These are phyloP conservation scores for Henckelia pumila DNA, from an alignment of 257 asterid species.

Conservation along the genomic window DNA sequence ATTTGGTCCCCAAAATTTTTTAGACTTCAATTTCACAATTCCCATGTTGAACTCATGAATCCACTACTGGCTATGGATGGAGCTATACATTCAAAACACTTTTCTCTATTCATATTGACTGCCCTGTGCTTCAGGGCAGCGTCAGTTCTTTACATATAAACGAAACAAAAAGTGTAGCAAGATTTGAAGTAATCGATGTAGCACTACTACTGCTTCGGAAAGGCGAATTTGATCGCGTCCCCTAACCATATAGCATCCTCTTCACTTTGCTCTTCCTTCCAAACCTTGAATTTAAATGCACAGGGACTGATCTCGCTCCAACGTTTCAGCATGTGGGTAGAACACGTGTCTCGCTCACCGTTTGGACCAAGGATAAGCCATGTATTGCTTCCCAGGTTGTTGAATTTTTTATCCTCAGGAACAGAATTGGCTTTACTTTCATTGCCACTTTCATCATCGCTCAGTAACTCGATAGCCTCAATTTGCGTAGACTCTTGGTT, in stretches of 20 bases:
- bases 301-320: constrained; percentile 25
- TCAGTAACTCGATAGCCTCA: neutral
- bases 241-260: constrained; percentile 36
- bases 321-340: constrained; percentile 29
- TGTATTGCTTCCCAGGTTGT: constrained; percentile 19
- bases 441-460: neutral
- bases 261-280: constrained; percentile 45
- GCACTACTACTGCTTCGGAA: constrained; percentile 17
- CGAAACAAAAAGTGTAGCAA: neutral
- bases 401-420: neutral
- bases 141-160: too few species aligned
- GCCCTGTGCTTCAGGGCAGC: neutral
- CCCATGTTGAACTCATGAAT: too few species aligned
- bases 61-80: too few species aligned
- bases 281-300: constrained; percentile 38
- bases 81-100: too few species aligned
- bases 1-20: too few species aligned
- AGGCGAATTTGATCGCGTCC: constrained; percentile 33
- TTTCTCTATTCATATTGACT: neutral
- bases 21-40: too few species aligned
- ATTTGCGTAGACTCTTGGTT: neutral
- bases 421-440: neutral
- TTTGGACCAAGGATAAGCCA: constrained; percentile 34
- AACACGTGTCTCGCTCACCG: constrained; percentile 27
- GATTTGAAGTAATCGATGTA: neutral